Evolutionary conservation across 2,329 filamentous ascomycete species (phyloP), one percentile per base, ranked within the genome.

Genomic region (Arthrobotrys iridis): DNA sequence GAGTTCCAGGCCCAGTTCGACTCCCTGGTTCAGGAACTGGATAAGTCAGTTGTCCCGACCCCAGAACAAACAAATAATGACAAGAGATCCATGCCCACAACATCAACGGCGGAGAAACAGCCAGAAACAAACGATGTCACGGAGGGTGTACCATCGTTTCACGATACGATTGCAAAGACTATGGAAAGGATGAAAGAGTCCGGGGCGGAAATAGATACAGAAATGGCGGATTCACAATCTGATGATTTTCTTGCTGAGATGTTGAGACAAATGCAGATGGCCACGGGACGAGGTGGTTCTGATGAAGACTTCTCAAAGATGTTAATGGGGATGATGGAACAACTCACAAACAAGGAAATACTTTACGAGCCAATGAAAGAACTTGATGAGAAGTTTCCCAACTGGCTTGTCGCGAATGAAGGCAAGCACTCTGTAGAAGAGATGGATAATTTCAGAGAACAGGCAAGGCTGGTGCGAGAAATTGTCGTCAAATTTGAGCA

Each of bases 301-400:
- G 93, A 97, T 67, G 93, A 95, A 79, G 93, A 96, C 79, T 91
- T 98, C 80, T 93, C 92, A 68, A 94, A 96, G 84, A 93, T 98
- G 89, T 87, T 99, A 73, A 88, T 96, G 86, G 92, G 91, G 63
- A 97, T 98, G 93, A 98, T 99, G 94, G 93, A 98, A 83, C 93
- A 99, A 82, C 86, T 99, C 77, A 98, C 95, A 2, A 97, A 96
- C 83, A 98, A 97, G 85, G 95, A 98, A 79, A 97, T 99, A 77
- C 84, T 99, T 58, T 98, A 98, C 81, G 94, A 99, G 84, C 95
- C 95, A 1, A 97, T 99, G 93, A 97, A 97, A 84, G 95, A 99
- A 83, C 85, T 99, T 52, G 85, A 96, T 82, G 90, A 92, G 62
- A 98, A 97, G 83, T 99, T 95, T 81, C 94, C 93, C 0, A 88